Conservation (phyloP, 345 rosid species). For the Murraya koenigii region DNA sequence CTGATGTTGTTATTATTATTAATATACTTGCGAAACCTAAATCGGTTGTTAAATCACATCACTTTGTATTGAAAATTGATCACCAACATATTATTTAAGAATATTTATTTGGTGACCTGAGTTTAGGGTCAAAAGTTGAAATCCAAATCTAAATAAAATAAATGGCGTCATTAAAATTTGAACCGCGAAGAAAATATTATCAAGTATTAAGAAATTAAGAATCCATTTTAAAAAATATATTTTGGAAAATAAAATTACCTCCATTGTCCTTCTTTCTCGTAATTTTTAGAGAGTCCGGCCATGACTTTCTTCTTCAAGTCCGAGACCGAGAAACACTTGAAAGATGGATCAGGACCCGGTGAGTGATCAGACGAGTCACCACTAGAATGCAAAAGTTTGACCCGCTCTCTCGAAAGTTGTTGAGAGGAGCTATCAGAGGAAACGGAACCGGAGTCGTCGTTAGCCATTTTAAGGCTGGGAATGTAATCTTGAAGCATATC, state of each 20-base stretch:
- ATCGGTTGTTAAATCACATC: neutral
- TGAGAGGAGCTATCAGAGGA: slow-evolving; percentile 57
- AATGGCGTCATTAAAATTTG: slow-evolving; percentile 16
- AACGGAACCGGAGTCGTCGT: slow-evolving; percentile 51
- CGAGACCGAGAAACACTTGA: slow-evolving; percentile 84
- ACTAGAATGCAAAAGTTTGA: slow-evolving; percentile 47
- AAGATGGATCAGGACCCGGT: slow-evolving; percentile 42
- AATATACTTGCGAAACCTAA: neutral
- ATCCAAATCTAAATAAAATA: slow-evolving; percentile 11
- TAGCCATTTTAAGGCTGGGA: slow-evolving; percentile 62
- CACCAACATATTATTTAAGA: neutral
- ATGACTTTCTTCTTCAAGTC: slow-evolving; percentile 87
- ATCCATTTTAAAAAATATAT: neutral
- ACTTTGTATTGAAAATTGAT: neutral
- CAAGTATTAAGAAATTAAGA: neutral
- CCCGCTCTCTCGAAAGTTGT: slow-evolving; percentile 48
- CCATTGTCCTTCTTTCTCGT: slow-evolving; percentile 88
- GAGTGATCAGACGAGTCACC: slow-evolving; percentile 33
- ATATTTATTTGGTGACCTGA: neutral
- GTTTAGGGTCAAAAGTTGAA: neutral
- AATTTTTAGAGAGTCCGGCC: slow-evolving; percentile 75
- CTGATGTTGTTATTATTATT: neutral
- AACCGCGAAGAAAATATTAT: neutral
- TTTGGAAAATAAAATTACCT: slow-evolving; percentile 42
- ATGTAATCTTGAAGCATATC: slow-evolving; percentile 86